Percentiles rank a stretch among this genome's conserved stretches.
phyloP scores from a whole-genome alignment of 257 asterid genomes.

The Nicotiana undulata region DNA sequence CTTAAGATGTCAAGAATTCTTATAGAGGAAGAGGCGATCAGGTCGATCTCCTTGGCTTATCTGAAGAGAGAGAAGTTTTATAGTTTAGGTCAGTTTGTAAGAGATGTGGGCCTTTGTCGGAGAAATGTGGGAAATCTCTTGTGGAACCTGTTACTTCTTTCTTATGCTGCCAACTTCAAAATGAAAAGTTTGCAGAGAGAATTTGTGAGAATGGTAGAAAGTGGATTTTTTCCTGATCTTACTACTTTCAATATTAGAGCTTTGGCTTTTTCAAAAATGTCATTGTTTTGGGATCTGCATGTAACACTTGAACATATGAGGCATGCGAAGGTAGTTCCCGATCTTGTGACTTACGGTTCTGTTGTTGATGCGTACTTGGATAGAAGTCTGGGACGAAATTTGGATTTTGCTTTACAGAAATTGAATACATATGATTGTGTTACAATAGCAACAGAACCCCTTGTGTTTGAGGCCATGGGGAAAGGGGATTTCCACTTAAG shows the following conservation, averaged over 20 bases:
- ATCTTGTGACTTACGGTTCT: conserved; percentile 87
- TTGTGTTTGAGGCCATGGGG: conserved; percentile 75
- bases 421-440: conserved; percentile 33
- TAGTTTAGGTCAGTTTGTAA: conserved; percentile 57
- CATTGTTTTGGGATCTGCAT: conserved; percentile 83
- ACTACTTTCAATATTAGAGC: conserved; percentile 72
- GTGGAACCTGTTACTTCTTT: conserved; percentile 78
- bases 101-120: conserved; percentile 81
- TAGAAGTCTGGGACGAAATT: conserved; percentile 62
- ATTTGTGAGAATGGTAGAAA: conserved; percentile 79
- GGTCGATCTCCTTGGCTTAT: conserved; percentile 65
- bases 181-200: conserved; percentile 94
- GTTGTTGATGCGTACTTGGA: conserved; percentile 80
- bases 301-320: conserved; percentile 89
- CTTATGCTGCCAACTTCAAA: conserved; percentile 87
- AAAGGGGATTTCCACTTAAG: conserved; percentile 83
- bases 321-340: conserved; percentile 63
- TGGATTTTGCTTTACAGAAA: conserved; percentile 52
- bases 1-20: conserved; percentile 80
- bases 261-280: conserved; percentile 87
- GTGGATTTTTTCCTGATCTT: conserved; percentile 73
- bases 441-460: conserved; percentile 46
- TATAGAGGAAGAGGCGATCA: conserved; percentile 79
- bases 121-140: conserved; percentile 80
- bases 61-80: conserved; percentile 60